Base-by-base conservation (phyloP, 192 early-diverging fungal species). In the Rhizoclosmatium globosum region DNA sequence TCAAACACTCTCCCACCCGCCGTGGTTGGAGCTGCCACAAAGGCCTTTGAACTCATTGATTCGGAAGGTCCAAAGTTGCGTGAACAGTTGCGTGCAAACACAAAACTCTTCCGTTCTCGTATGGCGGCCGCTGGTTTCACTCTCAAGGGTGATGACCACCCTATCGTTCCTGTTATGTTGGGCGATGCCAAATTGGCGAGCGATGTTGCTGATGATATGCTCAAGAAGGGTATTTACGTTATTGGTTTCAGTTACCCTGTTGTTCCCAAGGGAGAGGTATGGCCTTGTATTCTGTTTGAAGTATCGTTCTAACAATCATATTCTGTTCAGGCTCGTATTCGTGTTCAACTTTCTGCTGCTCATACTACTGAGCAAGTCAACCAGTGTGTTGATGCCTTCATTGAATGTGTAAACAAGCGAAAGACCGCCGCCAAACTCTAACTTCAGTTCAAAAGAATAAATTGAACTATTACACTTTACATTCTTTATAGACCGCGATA, bases 121-220 rank as follows among this genome's bases (percentile, higher is more conserved):
- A 85, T 92, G 83, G 72, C 76, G 1, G 90, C 83, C 0, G 90
- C 90, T 43, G 91, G 91, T 61, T 92, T 92, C 75, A 82, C 82
- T 3, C 81, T 92, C 59, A 91, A 91, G 47, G 91, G 59, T 79
- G 67, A 65, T 9, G 82, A 86, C 74, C 88, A 89, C 31, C 87
- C 88, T 2, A 89, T 89, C 48, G 84, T 87, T 19, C 88, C 88
- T 0, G 88, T 89, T 9, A 89, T 89, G 88, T 79, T 89, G 6
- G 87, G 85, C 57, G 88, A 89, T 53, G 88, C 88, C 3, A 82
- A 83, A 1, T 61, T 88, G 50, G 88, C 88, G 1, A 50, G 85
- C 6, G 64, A 79, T 41, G 84, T 89, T 82, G 88, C 88, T 1
- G 84, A 88, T n/a, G 79, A 72, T n/a, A 80, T 89, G 86, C 78